phyloP scores from a whole-genome alignment of 169 alveolate species.

The Plasmodium gallinaceum region DNA sequence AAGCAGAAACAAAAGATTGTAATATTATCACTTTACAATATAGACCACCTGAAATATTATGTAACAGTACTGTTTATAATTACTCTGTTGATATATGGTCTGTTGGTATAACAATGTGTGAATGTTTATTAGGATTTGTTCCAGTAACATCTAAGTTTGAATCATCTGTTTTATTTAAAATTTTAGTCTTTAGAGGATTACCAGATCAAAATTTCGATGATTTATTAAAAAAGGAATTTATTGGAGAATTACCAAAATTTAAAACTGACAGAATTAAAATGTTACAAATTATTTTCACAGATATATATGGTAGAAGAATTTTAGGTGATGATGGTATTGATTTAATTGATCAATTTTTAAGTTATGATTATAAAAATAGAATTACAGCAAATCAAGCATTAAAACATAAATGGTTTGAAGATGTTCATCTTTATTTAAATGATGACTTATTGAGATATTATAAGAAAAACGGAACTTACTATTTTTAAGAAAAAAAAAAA shows the following conservation, averaged over 20 bases:
- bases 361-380: slow-evolving; percentile 86
- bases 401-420: slow-evolving; percentile 88
- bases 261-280: slow-evolving; percentile 77
- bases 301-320: slow-evolving; percentile 84
- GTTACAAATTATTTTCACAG: slow-evolving; percentile 83
- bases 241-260: slow-evolving; percentile 81
- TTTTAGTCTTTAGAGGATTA: slow-evolving; percentile 54
- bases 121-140: slow-evolving; percentile 58
- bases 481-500: slow-evolving; percentile 7
- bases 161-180: slow-evolving; percentile 51
- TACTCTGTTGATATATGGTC: slow-evolving; percentile 86
- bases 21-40: slow-evolving; percentile 84
- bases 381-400: slow-evolving; percentile 89
- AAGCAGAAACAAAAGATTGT: slow-evolving; percentile 83
- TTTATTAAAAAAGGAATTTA: slow-evolving; percentile 33
- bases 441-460: slow-evolving; percentile 41
- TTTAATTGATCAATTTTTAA: slow-evolving; percentile 86
- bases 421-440: slow-evolving; percentile 74
- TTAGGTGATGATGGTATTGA: slow-evolving; percentile 89
- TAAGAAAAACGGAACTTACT: slow-evolving; percentile 61
- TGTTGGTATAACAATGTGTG: slow-evolving; percentile 83
- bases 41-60: slow-evolving; percentile 86
- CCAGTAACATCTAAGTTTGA: slow-evolving; percentile 63
- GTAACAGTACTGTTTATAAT: slow-evolving; percentile 60
- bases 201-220: slow-evolving; percentile 43